Percentiles rank a stretch among this genome's conserved stretches.
These are phyloP conservation scores for Oxytropis ochrocephala DNA, from an alignment of 306 rosid genomes.

Conservation along the genomic window DNA sequence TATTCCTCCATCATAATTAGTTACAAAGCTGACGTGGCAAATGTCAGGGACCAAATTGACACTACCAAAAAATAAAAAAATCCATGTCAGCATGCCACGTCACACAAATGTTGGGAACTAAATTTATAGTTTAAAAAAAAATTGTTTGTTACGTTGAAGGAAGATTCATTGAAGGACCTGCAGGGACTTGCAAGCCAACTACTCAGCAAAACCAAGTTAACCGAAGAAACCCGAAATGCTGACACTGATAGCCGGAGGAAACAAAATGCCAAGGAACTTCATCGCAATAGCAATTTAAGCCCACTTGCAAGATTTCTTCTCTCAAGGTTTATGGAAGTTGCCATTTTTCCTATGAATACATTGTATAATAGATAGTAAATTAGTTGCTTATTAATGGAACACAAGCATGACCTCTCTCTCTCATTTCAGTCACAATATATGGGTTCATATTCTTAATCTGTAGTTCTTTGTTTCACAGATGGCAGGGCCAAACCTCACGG, in stretches of 20 bases:
- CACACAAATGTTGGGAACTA: no score
- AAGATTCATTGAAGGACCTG: constrained; percentile 70
- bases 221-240: constrained; percentile 43
- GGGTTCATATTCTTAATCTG: neutral
- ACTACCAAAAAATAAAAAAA: no score
- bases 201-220: constrained; percentile 43
- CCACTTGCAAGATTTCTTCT: constrained; percentile 96
- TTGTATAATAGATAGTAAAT: neutral
- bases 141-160: no score
- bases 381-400: neutral
- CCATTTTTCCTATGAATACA: constrained; percentile 12
- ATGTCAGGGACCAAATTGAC: no score
- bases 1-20: no score
- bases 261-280: constrained; percentile 60
- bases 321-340: constrained; percentile 61
- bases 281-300: constrained; percentile 70
- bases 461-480: constrained; percentile 53
- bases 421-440: neutral
- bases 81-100: no score
- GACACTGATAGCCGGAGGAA: constrained; percentile 51
- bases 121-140: no score
- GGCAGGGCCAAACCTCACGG: constrained; percentile 89
- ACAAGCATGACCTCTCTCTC: neutral
- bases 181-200: constrained; percentile 60
- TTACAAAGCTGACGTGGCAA: no score